Evolutionary conservation across 164 flowering plant genomes (phyloP).

Genomic region (Aristolochia californica): DNA sequence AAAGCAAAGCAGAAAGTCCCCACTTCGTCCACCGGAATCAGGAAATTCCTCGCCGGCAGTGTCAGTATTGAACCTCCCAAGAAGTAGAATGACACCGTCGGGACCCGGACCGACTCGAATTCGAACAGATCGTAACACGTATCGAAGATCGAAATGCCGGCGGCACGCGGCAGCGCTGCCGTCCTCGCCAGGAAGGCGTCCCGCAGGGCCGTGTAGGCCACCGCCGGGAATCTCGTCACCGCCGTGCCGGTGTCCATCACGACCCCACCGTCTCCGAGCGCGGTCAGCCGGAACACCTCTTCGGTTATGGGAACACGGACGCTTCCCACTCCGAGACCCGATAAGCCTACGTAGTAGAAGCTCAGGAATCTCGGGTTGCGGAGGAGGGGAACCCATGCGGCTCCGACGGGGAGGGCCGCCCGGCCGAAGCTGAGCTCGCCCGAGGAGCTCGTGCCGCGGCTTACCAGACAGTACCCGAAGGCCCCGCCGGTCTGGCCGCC

Average conservation of each 20-base stretch:
- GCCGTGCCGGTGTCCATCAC: slow-evolving; percentile 96
- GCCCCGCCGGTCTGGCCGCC: slow-evolving; percentile 72
- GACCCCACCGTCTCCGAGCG: slow-evolving; percentile 61
- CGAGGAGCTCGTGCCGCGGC: slow-evolving; percentile 45
- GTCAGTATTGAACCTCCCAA: slow-evolving; percentile 60
- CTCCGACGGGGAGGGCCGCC: slow-evolving; percentile 49
- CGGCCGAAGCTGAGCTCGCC: slow-evolving; percentile 76
- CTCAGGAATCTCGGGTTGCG: slow-evolving; percentile 61
- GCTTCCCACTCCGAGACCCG: slow-evolving; percentile 87
- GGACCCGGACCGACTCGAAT: slow-evolving; percentile 59
- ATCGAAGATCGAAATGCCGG: slow-evolving; percentile 66
- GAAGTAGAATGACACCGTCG: slow-evolving; percentile 81
- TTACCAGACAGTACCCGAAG: slow-evolving; percentile 73
- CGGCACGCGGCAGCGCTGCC: slow-evolving; percentile 43
- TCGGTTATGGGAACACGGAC: slow-evolving; percentile 43
- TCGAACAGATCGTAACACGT: slow-evolving; percentile 70
- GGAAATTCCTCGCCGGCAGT: slow-evolving; percentile 72
- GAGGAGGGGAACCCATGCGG: slow-evolving; percentile 64
- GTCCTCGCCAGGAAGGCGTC: slow-evolving; percentile 50
- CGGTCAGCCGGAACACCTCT: slow-evolving; percentile 32
- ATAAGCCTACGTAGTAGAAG: slow-evolving; percentile 65
- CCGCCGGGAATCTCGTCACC: slow-evolving; percentile 59
- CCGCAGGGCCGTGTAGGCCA: slow-evolving; percentile 58
- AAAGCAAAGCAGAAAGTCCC: slow-evolving; percentile 94
- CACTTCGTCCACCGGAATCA: slow-evolving; percentile 74